Evolutionary conservation across 179 eudicot genomes (phyloP), one percentile per base, ranked within the genome.

Genomic region (Patellifolia procumbens): DNA sequence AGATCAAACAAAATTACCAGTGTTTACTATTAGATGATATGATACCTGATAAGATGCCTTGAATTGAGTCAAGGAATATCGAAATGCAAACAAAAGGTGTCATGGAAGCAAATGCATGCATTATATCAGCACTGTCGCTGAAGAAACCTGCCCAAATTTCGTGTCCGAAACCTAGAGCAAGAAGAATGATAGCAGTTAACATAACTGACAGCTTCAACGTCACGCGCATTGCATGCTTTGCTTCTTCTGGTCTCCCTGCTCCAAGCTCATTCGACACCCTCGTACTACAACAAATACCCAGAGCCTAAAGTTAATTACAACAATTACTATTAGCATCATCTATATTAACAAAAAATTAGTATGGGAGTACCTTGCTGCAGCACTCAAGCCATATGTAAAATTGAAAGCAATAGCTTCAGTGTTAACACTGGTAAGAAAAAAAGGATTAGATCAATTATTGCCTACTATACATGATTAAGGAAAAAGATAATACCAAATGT

Each of bases 201-300:
- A 89, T 34, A 19, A 90, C 51, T 34, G 95, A 83, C 22, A 91
- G 86, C 86, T 86, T 89, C 52, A 93, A 70, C 35, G 93, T 77
- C 63, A 91, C 96, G 1, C 34, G 70, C 93, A 88, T 89, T 43
- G 95, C 95, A 17, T 82, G 81, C 74, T 85, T 91, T 0, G 98
- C 98, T 77, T 69, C 70, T 10, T 79, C 80, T 17, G 86, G 78
- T 61, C 86, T 82, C 16, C 89, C 91, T 5, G 90, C 93, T 75
- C 98, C 95, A 17, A 91, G 83, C 83, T 93, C 98, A 75, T 93
- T 93, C 8, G 98, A 89, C 53, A 93, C 95, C 75, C 97, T 85
- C 5, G 95, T 90, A 76, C 97, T 91, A 85, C 68, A 58, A 29
- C 15, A 10, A 53, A 60, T 10, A 55, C 31, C 58, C 37, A 64